Percentiles rank a stretch among this genome's conserved stretches.
These are phyloP conservation scores for Mycena capillaripes DNA, from an alignment of 768 basidiomycete species.

Conservation along the genomic window DNA sequence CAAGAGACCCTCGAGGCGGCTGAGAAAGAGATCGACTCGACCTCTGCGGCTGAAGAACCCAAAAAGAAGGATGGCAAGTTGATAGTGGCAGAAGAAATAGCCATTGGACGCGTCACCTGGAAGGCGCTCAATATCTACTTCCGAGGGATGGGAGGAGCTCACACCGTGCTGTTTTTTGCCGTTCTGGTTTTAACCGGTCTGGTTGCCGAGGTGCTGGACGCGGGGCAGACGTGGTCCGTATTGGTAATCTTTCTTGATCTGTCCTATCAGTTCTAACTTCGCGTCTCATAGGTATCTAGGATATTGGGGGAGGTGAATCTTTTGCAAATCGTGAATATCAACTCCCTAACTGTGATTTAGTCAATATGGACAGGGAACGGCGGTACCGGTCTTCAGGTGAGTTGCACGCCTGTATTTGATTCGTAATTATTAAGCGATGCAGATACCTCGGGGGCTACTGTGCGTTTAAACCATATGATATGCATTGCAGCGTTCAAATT, in stretches of 20 bases:
- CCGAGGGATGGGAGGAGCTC: constrained; percentile 51
- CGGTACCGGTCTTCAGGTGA: constrained; percentile 52
- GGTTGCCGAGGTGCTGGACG: constrained; percentile 40
- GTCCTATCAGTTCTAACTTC: too few relatives aligned
- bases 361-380: constrained; percentile 54
- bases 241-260: too few relatives aligned
- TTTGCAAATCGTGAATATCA: not conserved
- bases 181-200: constrained; percentile 43
- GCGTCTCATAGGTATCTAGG: too few relatives aligned
- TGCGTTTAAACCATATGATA: not conserved
- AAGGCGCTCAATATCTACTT: constrained; percentile 52
- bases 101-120: constrained; percentile 70
- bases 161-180: constrained; percentile 51
- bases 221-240: constrained; percentile 56
- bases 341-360: constrained; percentile 27
- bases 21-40: constrained; percentile 43
- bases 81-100: constrained; percentile 74
- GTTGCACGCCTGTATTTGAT: too few relatives aligned
- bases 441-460: constrained; percentile 29
- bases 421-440: too few relatives aligned
- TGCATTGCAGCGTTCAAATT: not conserved
- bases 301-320: constrained; percentile 51
- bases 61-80: constrained; percentile 64
- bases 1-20: constrained; percentile 46
- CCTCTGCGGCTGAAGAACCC: constrained; percentile 32